Percentiles rank a stretch among this genome's conserved stretches.
Conservation (phyloP, 164 flowering plant species). For the Sedum album region DNA sequence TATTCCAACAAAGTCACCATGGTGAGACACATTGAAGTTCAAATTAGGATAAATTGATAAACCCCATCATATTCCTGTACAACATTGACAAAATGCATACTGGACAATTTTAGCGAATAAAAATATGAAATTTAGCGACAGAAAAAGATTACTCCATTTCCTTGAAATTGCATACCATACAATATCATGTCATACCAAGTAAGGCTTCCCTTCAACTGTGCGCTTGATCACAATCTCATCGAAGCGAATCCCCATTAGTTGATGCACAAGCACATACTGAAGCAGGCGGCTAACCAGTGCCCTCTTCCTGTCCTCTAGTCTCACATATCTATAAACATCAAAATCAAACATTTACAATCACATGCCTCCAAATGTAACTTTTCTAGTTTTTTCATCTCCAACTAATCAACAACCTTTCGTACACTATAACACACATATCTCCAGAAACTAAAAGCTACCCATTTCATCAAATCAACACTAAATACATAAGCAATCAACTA, state of each 20-base stretch:
- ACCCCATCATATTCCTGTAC: constrained; percentile 2
- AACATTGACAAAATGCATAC: neutral
- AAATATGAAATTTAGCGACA: neutral
- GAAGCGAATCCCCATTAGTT: constrained; percentile 53
- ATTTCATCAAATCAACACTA: neutral
- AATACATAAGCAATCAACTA: neutral
- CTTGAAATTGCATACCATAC: constrained; percentile 20
- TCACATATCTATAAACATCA: constrained; percentile 39
- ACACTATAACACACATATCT: neutral
- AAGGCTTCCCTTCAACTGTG: constrained; percentile 76
- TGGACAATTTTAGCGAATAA: too few species aligned
- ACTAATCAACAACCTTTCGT: neutral
- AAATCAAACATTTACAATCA: neutral
- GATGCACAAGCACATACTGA: constrained; percentile 63
- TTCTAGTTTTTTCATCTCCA: neutral
- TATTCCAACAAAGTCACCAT: constrained; percentile 81
- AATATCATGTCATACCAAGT: constrained; percentile 63
- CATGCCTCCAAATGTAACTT: neutral
- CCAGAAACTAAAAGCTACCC: neutral
- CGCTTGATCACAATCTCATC: constrained; percentile 54
- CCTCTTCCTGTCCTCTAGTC: constrained; percentile 60
- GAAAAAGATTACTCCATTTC: neutral
- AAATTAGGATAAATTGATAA: constrained; percentile 34
- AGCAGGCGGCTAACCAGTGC: constrained; percentile 74
- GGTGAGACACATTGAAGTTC: constrained; percentile 78